Evolutionary conservation across 2,329 filamentous ascomycete species (phyloP), one percentile per base, ranked within the genome.

Genomic region (Aspergillus clavatus): DNA sequence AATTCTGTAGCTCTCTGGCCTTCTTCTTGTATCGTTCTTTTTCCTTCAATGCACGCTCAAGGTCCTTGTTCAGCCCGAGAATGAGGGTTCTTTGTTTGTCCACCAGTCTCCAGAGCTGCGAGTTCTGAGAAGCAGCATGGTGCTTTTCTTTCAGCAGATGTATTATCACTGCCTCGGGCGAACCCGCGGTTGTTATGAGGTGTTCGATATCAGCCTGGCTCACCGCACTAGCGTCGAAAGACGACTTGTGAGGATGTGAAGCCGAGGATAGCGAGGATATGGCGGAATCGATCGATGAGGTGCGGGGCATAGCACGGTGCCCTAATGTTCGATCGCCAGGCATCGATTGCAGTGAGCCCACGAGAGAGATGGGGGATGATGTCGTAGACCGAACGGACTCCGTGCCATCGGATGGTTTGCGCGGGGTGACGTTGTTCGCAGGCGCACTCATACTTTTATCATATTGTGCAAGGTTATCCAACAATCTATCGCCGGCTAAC

Each of bases 81-180:
- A 98, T 89, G 83, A 98, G 90, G 12, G 89, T 83, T 51, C 91
- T 80, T 68, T 98, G 93, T 72, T 98, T 97, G 66, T 97, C 91
- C 40, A 98, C 89, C 38, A 98, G 72, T 40, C 89, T 84, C 93
- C 93, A 98, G 59, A 98, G 72, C 65, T 98, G 91, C 14, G 84
- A 77, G 63, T 97, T 97, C 62, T 97, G 93, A 55, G 88, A 85
- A 4, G 87, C 81, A 43, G 89, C 86, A 39, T 88, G 86, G 52
- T 91, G 83, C 67, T 96, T 97, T 63, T 98, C 93, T 63, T 87
- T 94, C 52, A 96, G 72, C 40, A 98, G 73, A 59, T 93, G 88
- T 56, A 89, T 81, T 48, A 98, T 88, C 4, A 94, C 86, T 5
- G 87, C 87, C 64, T 98, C 91, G 12, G 90, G 79, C 42, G 89